A percentile compares a stretch with the other conserved stretches of the same genome.
These are phyloP conservation scores for Rhizopogon sp. DNA, from an alignment of 768 basidiomycete genomes.

Conservation along the genomic window DNA sequence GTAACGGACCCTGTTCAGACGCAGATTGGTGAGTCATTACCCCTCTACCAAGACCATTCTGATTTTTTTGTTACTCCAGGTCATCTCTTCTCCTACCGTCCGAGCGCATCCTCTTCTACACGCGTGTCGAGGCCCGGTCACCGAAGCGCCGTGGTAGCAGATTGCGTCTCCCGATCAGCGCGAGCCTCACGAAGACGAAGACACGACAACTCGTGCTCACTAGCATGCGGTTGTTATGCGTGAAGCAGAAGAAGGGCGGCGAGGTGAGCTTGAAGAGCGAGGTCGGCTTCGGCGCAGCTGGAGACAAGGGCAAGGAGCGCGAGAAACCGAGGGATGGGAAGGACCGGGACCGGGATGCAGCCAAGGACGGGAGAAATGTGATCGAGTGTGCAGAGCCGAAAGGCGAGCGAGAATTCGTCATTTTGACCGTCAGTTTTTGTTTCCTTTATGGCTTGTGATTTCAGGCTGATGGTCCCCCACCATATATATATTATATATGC, in stretches of 20 bases:
- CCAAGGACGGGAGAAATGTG: conserved; percentile 40
- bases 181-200: conserved; percentile 43
- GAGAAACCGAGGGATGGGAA: conserved; percentile 12
- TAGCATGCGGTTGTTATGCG: conserved; percentile 48
- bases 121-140: conserved; percentile 49
- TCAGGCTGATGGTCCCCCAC: not conserved
- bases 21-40: conserved; percentile 39
- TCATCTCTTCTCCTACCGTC: conserved; percentile 34
- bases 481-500: not conserved
- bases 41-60: not conserved
- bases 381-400: conserved; percentile 47
- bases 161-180: conserved; percentile 44
- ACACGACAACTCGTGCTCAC: conserved; percentile 54
- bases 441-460: not conserved
- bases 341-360: conserved; percentile 37
- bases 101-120: conserved; percentile 47
- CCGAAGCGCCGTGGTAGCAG: conserved; percentile 54
- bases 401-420: conserved; percentile 53
- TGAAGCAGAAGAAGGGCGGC: conserved; percentile 41
- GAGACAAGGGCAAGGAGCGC: conserved; percentile 1
- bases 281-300: conserved; percentile 28
- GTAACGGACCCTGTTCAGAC: conserved; percentile 32
- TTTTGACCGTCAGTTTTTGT: conserved; percentile 48
- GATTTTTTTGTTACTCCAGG: conserved; percentile 16
- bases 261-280: conserved; percentile 47